Evolutionary conservation across 225 moss, liverwort and hornwort genomes (phyloP).

Genomic region (Polytrichum commune): DNA sequence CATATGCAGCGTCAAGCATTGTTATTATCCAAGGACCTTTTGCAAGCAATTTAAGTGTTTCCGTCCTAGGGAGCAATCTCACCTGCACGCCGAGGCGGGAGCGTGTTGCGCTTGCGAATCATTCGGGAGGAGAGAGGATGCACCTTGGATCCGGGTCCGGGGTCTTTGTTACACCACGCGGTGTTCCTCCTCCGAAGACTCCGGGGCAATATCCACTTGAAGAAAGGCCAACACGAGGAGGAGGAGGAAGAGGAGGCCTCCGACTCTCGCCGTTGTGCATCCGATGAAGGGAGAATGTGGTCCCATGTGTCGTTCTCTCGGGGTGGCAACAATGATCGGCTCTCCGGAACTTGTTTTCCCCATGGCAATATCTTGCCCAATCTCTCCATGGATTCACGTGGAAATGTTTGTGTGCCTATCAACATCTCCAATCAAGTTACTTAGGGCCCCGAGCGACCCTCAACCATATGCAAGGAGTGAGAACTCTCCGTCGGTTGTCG

Average conservation of each 20-base stretch:
- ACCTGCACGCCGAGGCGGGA: constrained; percentile 10
- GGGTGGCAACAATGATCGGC: constrained; percentile 39
- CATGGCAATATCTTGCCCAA: constrained; percentile 25
- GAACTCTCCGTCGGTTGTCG: too few species aligned
- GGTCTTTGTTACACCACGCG: constrained; percentile 25
- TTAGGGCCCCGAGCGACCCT: too few species aligned
- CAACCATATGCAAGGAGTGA: too few species aligned
- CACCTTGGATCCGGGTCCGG: constrained; percentile 33
- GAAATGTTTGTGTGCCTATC: constrained; percentile 1
- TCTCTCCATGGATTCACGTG: constrained; percentile 23
- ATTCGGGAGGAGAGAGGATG: constrained; percentile 54
- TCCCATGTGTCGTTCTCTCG: constrained; percentile 33
- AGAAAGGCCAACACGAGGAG: constrained; percentile 28
- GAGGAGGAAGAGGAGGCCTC: not conserved
- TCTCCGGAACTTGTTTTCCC: constrained; percentile 31
- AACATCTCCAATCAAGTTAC: not conserved
- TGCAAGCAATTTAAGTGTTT: too few species aligned
- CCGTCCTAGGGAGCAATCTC: too few species aligned
- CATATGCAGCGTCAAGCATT: too few species aligned
- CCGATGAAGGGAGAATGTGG: constrained; percentile 12
- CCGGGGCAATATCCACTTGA: constrained; percentile 22
- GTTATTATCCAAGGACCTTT: too few species aligned
- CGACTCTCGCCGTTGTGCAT: not conserved
- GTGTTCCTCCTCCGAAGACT: not conserved
- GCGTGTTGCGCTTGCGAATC: constrained; percentile 36